Evolutionary conservation across 805 yeast genomes (phyloP), one percentile per base, ranked within the genome.

Genomic region (Saccharomycopsis sp.): DNA sequence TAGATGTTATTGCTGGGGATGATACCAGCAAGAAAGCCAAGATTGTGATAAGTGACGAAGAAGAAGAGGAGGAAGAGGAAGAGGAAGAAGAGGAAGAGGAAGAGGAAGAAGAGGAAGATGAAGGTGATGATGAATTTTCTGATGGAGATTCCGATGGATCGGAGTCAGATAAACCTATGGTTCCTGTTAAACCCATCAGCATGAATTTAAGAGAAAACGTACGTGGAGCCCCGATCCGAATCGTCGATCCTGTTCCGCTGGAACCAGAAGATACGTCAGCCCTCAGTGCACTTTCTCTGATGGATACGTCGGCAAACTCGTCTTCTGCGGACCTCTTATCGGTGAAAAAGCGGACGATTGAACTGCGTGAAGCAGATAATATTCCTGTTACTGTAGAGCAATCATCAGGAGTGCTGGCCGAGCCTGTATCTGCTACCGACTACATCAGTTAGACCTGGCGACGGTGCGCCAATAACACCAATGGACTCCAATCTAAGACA

Each of bases 41-140:
- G 23, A 47, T 54, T 19, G 29, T 54, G 8, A 44, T 55, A 49
- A 61, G 52, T 1, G 65, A 59, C 17, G 58, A 62, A 2, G 69
- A 64, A 12, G 67, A 62, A 12, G 67, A 63, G 54, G 38, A 29
- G n/a, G 55, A 44, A 2, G 22, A 15, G 2, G 54, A 20, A 3
- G 58, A 44, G 23, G 2, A 23, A 25, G 50, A 8, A 49, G 41
- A 19, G 5, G 14, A 9, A 50, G 47, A 47, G 47, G 41, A 19
- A 53, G 56, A 29, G 34, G 57, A 29, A n/a, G n/a, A 12, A 24
- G 38, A 51, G 12, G 23, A 53, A 19, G 23, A 41, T 3, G 17
- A 19, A n/a, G 67, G 63, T 54, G 65, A 60, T 5, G 65, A 55
- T 19, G 68, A 61, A 3, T 62, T 58, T n/a, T 65, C 60, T 14